Evolutionary conservation across 1,139 yeast genomes (phyloP).

Genomic region (Candida neerlandica): DNA sequence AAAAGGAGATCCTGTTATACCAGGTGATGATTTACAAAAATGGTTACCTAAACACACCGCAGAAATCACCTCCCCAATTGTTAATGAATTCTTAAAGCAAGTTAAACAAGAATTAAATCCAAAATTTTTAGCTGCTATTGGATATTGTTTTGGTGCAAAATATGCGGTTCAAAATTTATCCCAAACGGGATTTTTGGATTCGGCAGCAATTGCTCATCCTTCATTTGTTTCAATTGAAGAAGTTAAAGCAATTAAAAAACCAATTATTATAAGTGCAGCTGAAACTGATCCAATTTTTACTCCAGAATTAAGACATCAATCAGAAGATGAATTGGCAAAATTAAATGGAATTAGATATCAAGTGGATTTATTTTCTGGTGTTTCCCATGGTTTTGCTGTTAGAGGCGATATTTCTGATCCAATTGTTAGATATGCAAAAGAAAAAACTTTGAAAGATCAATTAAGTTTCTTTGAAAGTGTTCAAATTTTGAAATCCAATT

Average conservation of each 20-base stretch:
- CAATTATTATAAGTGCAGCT: conserved; percentile 72
- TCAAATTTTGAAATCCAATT: conserved; percentile 2
- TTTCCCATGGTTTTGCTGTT: conserved; percentile 72
- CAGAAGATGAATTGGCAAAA: conserved; percentile 56
- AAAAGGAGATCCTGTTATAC: conserved; percentile 50
- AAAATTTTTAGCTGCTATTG: conserved; percentile 59
- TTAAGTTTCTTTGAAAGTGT: conserved; percentile 27
- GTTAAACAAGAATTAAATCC: conserved; percentile 51
- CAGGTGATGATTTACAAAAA: conserved; percentile 25
- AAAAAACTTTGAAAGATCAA: conserved; percentile 66
- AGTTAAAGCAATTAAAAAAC: conserved; percentile 56
- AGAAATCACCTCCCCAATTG: conserved; percentile 43
- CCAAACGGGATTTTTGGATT: conserved; percentile 50
- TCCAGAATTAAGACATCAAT: conserved; percentile 57
- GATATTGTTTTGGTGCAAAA: conserved; percentile 88
- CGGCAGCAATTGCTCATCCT: conserved; percentile 81
- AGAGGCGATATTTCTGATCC: conserved; percentile 70
- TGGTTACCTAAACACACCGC: conserved; percentile 62
- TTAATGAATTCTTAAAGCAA: conserved; percentile 44
- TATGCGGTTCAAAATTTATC: conserved; percentile 57
- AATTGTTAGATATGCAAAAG: conserved; percentile 63
- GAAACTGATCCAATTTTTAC: conserved; percentile 67
- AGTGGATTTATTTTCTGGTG: conserved; percentile 62
- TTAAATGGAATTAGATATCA: conserved; percentile 52
- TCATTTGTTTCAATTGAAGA: conserved; percentile 68